Percentiles rank a stretch among this genome's conserved stretches.
Evolutionary conservation across 306 rosid genomes (phyloP).

Genomic region (Ceratonia siliqua): DNA sequence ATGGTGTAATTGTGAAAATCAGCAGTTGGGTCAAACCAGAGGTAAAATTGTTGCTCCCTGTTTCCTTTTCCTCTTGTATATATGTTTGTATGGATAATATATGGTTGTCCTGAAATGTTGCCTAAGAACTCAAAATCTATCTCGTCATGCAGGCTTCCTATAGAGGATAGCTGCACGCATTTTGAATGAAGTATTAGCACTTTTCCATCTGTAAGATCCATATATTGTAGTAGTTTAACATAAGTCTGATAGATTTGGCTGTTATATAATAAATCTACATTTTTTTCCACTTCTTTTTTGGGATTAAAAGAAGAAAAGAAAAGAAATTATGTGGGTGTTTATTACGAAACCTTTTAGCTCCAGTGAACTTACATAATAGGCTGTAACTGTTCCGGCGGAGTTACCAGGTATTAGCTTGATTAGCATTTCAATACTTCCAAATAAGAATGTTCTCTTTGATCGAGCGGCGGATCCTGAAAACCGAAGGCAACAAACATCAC

Average conservation of each 20-base stretch:
- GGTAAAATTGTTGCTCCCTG: slow-evolving; percentile 78
- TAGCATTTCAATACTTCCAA: slow-evolving; percentile 67
- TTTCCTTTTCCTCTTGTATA: slow-evolving; percentile 73
- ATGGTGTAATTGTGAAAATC: slow-evolving; percentile 87
- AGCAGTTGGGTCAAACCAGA: slow-evolving; percentile 86
- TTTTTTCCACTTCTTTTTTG: neutral
- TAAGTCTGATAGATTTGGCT: neutral
- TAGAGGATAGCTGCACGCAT: slow-evolving; percentile 68
- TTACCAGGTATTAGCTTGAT: slow-evolving; percentile 72
- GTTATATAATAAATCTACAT: neutral
- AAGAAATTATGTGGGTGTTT: neutral
- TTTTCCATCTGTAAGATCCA: neutral
- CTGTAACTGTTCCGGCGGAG: slow-evolving; percentile 88
- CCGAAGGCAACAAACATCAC: neutral
- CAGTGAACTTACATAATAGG: slow-evolving; percentile 65
- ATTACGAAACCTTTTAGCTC: neutral
- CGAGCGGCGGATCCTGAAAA: slow-evolving; percentile 75
- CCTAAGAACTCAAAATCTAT: slow-evolving; percentile 92
- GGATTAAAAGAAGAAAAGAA: neutral
- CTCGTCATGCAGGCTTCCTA: slow-evolving; percentile 74
- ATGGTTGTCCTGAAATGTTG: slow-evolving; percentile 80
- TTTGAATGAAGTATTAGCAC: slow-evolving; percentile 29
- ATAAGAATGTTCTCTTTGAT: slow-evolving; percentile 70
- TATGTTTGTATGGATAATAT: slow-evolving; percentile 74
- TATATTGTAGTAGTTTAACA: neutral